Percentiles rank a stretch among this genome's conserved stretches.
phyloP scores from a whole-genome alignment of 345 rosid genomes.

The Bretschneidera sinensis region DNA sequence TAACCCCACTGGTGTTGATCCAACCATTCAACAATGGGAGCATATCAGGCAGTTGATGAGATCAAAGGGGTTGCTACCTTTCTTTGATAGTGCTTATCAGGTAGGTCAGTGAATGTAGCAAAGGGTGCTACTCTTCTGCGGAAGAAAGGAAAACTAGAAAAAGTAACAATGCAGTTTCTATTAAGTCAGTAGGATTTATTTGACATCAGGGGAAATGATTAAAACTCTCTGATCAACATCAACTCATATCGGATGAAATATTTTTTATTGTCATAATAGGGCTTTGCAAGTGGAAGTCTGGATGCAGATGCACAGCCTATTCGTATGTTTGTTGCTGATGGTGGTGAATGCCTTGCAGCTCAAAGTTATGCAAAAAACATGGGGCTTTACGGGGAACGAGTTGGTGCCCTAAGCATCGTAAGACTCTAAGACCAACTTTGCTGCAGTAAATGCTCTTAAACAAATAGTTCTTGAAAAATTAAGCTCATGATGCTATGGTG shows the following conservation, averaged over 20 bases:
- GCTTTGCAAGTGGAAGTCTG: slow-evolving; percentile 88
- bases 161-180: too few relatives aligned
- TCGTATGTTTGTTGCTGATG: slow-evolving; percentile 82
- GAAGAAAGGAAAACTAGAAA: too few relatives aligned
- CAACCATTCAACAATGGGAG: slow-evolving; percentile 86
- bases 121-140: not conserved
- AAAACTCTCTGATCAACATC: not conserved
- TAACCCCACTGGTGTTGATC: slow-evolving; percentile 97
- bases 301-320: slow-evolving; percentile 74
- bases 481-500: not conserved
- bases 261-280: slow-evolving; percentile 30
- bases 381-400: slow-evolving; percentile 95
- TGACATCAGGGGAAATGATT: not conserved
- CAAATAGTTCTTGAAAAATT: not conserved
- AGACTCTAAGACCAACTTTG: slow-evolving; percentile 22
- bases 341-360: slow-evolving; percentile 80
- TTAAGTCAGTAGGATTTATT: not conserved
- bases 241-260: not conserved
- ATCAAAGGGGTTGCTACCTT: slow-evolving; percentile 72
- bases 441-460: not conserved
- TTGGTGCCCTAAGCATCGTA: slow-evolving; percentile 97
- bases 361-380: slow-evolving; percentile 93
- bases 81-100: slow-evolving; percentile 98
- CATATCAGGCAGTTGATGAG: slow-evolving; percentile 73
- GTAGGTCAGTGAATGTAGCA: slow-evolving; percentile 22